Evolutionary conservation across 768 basidiomycete genomes (phyloP).

Genomic region (Phanerodontia chrysosporium): DNA sequence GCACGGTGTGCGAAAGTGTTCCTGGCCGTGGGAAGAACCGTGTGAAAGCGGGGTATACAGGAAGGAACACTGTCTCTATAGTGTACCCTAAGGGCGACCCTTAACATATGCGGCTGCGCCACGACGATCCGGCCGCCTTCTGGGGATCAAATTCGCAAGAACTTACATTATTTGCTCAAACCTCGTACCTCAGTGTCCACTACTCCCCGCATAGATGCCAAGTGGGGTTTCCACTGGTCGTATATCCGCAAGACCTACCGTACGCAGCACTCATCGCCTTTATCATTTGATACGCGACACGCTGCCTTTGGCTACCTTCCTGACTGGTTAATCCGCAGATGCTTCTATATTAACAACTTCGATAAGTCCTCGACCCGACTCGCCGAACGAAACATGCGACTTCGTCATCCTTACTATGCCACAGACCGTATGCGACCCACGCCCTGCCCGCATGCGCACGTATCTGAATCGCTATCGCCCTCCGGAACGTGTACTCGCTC

Average conservation of each 20-base stretch:
- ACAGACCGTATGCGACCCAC: background rate
- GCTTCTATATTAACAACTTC: background rate
- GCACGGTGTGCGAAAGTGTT: background rate
- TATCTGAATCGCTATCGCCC: background rate
- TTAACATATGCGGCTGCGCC: background rate
- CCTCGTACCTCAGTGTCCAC: background rate
- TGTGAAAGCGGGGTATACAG: background rate
- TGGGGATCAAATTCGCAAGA: conserved; percentile 4
- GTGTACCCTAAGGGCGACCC: background rate
- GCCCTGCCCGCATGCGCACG: background rate
- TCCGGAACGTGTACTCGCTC: conserved; percentile 1
- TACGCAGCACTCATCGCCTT: background rate
- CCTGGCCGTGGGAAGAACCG: background rate
- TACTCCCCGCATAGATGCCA: background rate
- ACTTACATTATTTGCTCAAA: background rate
- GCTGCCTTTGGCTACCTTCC: background rate
- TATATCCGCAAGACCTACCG: background rate
- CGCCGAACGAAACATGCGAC: background rate
- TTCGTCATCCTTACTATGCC: background rate
- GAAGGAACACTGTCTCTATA: too few relatives aligned
- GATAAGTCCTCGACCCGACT: background rate
- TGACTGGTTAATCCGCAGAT: conserved; percentile 1
- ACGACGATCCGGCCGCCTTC: background rate
- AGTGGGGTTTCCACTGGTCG: background rate
- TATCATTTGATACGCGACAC: background rate